phyloP scores from a whole-genome alignment of 140 eudicot species.

The Bidens hawaiensis region DNA sequence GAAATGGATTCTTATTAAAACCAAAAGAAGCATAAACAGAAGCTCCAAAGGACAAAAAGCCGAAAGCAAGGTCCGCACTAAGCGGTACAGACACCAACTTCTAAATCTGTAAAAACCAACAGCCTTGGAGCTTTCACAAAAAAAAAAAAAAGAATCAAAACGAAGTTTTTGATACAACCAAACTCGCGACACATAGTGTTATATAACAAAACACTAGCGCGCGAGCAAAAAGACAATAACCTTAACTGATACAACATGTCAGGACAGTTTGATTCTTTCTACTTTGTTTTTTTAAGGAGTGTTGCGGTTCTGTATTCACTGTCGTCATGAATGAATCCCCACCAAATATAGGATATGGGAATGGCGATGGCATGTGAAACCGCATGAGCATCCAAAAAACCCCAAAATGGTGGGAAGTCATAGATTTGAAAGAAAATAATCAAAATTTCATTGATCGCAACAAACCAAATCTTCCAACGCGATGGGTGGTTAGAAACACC shows the following conservation, averaged over 20 bases:
- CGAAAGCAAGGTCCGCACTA: constrained; percentile 32
- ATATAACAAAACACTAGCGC: constrained; percentile 26
- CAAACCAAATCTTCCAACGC: constrained; percentile 71
- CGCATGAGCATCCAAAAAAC: constrained; percentile 76
- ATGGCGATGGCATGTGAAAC: constrained; percentile 73
- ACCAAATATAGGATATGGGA: constrained; percentile 71
- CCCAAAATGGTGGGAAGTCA: constrained; percentile 84
- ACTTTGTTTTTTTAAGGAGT: constrained; percentile 67
- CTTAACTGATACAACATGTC: constrained; percentile 16
- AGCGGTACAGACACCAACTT: constrained; percentile 41
- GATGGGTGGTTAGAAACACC: constrained; percentile 63
- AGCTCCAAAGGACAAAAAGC: constrained; percentile 32
- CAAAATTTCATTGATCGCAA: constrained; percentile 50
- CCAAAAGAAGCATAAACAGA: constrained; percentile 12
- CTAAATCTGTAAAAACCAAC: constrained; percentile 38
- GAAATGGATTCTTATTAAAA: constrained; percentile 28
- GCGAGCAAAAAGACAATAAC: constrained; percentile 40
- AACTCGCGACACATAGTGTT: constrained; percentile 38
- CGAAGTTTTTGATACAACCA: constrained; percentile 18
- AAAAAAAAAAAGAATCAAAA: neutral
- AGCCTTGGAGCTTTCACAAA: constrained; percentile 34
- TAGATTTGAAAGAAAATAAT: constrained; percentile 56
- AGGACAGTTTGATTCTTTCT: constrained; percentile 3
- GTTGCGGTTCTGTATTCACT: constrained; percentile 60
- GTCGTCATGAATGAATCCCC: constrained; percentile 89